phyloP scores from a whole-genome alignment of 257 asterid genomes.

The Solanum ossicruentum region DNA sequence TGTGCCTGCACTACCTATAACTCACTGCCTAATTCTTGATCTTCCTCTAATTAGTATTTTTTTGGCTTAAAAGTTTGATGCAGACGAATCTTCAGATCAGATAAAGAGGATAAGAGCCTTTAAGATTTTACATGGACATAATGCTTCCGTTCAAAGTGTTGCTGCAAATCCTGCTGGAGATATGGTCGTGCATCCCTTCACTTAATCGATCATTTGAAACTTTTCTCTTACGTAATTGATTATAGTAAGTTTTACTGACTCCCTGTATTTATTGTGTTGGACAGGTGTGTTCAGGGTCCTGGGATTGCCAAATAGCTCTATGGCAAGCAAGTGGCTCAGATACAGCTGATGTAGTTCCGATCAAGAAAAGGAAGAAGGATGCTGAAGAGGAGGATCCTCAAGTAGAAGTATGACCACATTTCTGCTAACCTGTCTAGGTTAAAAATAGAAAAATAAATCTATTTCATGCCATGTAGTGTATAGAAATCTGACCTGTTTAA shows the following conservation, averaged over 20 bases:
- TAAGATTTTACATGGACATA: conserved; percentile 66
- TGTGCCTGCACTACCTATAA: conserved; percentile 2
- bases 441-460: background rate
- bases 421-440: background rate
- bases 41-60: conserved; percentile 6
- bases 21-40: background rate
- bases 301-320: conserved; percentile 74
- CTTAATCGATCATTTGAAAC: background rate
- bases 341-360: conserved; percentile 36
- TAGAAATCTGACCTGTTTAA: background rate
- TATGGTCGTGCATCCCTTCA: conserved; percentile 31
- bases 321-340: conserved; percentile 52
- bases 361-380: conserved; percentile 75
- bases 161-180: conserved; percentile 67
- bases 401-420: conserved; percentile 41
- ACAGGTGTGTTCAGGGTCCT: conserved; percentile 92
- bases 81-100: conserved; percentile 32
- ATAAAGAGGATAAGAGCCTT: conserved; percentile 45
- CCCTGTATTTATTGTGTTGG: background rate
- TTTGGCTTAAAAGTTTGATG: conserved; percentile 45
- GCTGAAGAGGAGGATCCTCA: conserved; percentile 38
- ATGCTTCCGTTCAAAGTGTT: conserved; percentile 70
- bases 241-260: background rate
- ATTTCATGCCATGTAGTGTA: background rate
- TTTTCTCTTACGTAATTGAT: background rate